phyloP scores from a whole-genome alignment of 75 land plant species.

The Azolla pinnata region DNA sequence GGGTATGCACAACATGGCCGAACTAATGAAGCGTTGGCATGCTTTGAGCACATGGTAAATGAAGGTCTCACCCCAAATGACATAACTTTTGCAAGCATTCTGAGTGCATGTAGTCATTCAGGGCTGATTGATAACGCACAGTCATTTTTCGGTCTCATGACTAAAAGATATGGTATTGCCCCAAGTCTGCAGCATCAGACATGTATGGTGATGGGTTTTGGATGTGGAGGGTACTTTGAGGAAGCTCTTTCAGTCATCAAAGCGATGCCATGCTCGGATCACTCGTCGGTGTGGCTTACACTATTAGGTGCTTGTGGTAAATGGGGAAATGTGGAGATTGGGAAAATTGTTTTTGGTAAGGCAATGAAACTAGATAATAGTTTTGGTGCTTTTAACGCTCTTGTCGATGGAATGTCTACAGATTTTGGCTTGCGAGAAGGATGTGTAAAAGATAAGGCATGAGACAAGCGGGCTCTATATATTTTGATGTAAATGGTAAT shows the following conservation, averaged over 20 bases:
- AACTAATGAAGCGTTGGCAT: not conserved
- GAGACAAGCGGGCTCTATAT: no score
- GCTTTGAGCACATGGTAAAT: not conserved
- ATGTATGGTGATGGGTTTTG: slow-evolving; percentile 14
- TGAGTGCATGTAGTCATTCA: slow-evolving; percentile 5
- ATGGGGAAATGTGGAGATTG: slow-evolving; percentile 1
- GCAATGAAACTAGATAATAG: not conserved
- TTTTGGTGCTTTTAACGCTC: no score
- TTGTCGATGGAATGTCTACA: no score
- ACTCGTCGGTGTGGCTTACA: not conserved
- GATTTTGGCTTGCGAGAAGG: no score
- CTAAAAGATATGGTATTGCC: slow-evolving; percentile 2
- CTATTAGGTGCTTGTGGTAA: not conserved
- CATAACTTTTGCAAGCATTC: not conserved
- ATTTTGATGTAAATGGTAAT: no score
- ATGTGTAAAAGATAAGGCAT: no score
- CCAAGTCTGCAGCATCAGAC: slow-evolving; percentile 13
- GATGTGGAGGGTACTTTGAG: slow-evolving; percentile 5
- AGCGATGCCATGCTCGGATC: slow-evolving; percentile 8
- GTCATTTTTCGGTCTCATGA: slow-evolving; percentile 12
- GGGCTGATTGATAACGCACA: slow-evolving; percentile 16
- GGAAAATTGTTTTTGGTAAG: not conserved
- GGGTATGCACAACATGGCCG: slow-evolving; percentile 15
- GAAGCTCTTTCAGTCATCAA: slow-evolving; percentile 8
- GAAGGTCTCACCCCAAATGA: not conserved